Percentiles rank a stretch among this genome's conserved stretches.
phyloP scores from a whole-genome alignment of 352 stramenopile genomes.

The Bremia lactucae region DNA sequence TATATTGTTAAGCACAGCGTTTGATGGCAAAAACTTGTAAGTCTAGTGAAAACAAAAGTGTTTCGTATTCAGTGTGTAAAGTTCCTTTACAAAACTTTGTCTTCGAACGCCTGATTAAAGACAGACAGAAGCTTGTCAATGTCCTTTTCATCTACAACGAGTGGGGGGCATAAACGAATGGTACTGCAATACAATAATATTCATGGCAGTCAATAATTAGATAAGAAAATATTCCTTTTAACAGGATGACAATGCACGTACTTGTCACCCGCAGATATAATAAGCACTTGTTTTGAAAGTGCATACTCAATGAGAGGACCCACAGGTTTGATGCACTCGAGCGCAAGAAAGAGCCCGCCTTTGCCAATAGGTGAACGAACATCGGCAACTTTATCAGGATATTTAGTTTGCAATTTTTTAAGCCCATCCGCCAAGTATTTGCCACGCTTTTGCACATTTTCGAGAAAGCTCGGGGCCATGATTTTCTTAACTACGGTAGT shows the following conservation, averaged over 20 bases:
- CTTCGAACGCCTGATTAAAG: slow-evolving; percentile 51
- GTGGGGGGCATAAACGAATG: slow-evolving; percentile 71
- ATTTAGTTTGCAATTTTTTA: slow-evolving; percentile 57
- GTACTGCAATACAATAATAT: slow-evolving; percentile 25
- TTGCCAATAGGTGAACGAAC: slow-evolving; percentile 54
- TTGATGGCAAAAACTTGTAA: too few relatives aligned
- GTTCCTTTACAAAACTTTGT: slow-evolving; percentile 44
- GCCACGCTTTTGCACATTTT: slow-evolving; percentile 59
- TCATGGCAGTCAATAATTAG: neutral
- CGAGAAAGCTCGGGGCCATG: slow-evolving; percentile 50
- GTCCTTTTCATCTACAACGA: slow-evolving; percentile 74
- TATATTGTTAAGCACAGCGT: too few relatives aligned
- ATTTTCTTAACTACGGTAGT: slow-evolving; percentile 74
- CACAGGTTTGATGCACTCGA: slow-evolving; percentile 63
- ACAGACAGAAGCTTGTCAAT: slow-evolving; percentile 59
- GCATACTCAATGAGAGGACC: slow-evolving; percentile 56
- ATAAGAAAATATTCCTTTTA: neutral
- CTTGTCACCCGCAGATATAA: slow-evolving; percentile 80
- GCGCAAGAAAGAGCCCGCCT: slow-evolving; percentile 65
- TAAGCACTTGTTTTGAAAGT: slow-evolving; percentile 62
- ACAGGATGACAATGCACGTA: slow-evolving; percentile 17
- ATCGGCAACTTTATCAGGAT: slow-evolving; percentile 59
- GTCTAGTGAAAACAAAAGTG: neutral
- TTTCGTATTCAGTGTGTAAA: too few relatives aligned
- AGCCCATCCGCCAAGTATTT: slow-evolving; percentile 46